These are phyloP conservation scores for Cladophialophora yegresii DNA, from an alignment of 2,329 filamentous ascomycete genomes.

Conservation along the genomic window DNA sequence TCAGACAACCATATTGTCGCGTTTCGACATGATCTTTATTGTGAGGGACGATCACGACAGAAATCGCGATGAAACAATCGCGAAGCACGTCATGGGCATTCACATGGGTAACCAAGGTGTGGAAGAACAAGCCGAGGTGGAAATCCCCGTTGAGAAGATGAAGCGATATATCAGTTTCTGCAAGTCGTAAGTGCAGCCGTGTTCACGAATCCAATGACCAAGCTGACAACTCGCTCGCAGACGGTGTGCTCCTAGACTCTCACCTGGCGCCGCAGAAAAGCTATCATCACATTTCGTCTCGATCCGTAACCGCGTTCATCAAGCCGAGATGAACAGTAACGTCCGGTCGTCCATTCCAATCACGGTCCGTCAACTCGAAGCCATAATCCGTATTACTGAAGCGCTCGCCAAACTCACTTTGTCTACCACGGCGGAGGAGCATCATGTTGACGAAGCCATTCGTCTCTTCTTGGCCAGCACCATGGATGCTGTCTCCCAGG, in stretches of 20 bases:
- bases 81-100: slow-evolving; percentile 94
- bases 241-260: slow-evolving; percentile 88
- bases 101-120: slow-evolving; percentile 87
- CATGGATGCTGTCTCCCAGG: slow-evolving; percentile 96
- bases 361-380: slow-evolving; percentile 94
- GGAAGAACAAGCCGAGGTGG: slow-evolving; percentile 80
- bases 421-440: slow-evolving; percentile 80
- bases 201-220: neutral
- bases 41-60: slow-evolving; percentile 93
- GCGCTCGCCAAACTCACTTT: slow-evolving; percentile 89
- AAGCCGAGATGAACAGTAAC: slow-evolving; percentile 85
- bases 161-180: slow-evolving; percentile 96
- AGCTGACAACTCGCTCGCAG: slow-evolving; percentile 47
- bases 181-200: slow-evolving; percentile 69
- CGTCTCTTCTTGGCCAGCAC: slow-evolving; percentile 93
- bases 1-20: slow-evolving; percentile 94
- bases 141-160: slow-evolving; percentile 95
- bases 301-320: slow-evolving; percentile 90
- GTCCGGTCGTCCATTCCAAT: slow-evolving; percentile 92
- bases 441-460: slow-evolving; percentile 95
- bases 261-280: slow-evolving; percentile 88
- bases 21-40: slow-evolving; percentile 99
- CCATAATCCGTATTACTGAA: slow-evolving; percentile 95
- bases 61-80: slow-evolving; percentile 86
- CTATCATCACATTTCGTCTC: slow-evolving; percentile 96